A percentile compares a stretch with the other conserved stretches of the same genome.
Conservation (phyloP, 345 rosid genomes). For the Populus ilicifolia region DNA sequence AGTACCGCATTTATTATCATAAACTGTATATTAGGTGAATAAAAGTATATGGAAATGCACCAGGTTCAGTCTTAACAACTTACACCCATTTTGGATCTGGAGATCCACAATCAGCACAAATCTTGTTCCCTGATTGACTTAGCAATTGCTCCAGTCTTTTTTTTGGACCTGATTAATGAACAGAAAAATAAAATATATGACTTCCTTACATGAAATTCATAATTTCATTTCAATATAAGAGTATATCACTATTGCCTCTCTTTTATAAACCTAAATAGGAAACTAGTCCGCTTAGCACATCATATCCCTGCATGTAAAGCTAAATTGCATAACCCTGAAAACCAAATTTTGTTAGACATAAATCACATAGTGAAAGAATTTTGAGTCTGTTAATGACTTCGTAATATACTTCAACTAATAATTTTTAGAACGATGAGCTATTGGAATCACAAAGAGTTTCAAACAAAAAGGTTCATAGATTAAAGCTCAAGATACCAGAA, state of each 20-base stretch:
- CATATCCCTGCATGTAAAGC: not conserved
- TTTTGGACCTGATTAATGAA: conserved; percentile 41
- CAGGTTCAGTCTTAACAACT: conserved; percentile 24
- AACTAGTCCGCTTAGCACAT: not conserved
- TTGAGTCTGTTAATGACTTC: not conserved
- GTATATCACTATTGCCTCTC: not conserved
- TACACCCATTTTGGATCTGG: conserved; percentile 99
- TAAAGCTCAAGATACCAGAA: conserved; percentile 41
- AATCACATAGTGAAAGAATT: not conserved
- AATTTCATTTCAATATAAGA: not conserved
- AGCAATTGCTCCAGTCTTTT: conserved; percentile 55
- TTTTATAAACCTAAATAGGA: not conserved
- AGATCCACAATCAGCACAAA: conserved; percentile 93
- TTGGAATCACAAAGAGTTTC: not conserved
- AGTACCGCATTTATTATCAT: not conserved
- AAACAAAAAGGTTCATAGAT: not conserved
- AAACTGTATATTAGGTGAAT: not conserved
- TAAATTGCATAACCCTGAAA: not conserved
- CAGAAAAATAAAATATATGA: not conserved
- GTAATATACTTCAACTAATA: not conserved
- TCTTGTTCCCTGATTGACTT: conserved; percentile 47
- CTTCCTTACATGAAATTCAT: not conserved
- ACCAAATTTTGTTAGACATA: not conserved
- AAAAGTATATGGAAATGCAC: not conserved
- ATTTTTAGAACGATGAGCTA: not conserved